These are phyloP conservation scores for Dendrobium catenatum DNA, from an alignment of 106 monocot genomes.

Conservation along the genomic window DNA sequence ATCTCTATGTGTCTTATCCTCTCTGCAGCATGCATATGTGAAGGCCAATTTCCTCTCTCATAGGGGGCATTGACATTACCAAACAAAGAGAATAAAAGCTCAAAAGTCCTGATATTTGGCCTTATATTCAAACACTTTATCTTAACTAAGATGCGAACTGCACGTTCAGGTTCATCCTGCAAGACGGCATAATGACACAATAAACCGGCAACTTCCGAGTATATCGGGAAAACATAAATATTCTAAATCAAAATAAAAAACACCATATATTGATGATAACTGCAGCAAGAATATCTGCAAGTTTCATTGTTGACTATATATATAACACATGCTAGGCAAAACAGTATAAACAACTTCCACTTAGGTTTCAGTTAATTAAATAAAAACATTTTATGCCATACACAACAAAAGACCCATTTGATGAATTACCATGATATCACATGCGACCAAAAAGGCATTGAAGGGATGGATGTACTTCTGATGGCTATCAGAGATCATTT, in stretches of 20 bases:
- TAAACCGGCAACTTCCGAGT: neutral
- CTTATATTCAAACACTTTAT: slow-evolving; percentile 54
- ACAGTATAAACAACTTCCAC: neutral
- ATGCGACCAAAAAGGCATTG: slow-evolving; percentile 65
- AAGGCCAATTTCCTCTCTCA: slow-evolving; percentile 61
- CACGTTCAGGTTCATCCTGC: slow-evolving; percentile 86
- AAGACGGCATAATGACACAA: neutral
- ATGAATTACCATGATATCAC: slow-evolving; percentile 49
- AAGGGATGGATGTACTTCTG: slow-evolving; percentile 53
- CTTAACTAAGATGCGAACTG: slow-evolving; percentile 50
- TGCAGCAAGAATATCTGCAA: too few relatives aligned
- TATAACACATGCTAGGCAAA: neutral
- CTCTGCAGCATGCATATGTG: slow-evolving; percentile 55
- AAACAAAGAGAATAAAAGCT: slow-evolving; percentile 69
- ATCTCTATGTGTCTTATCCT: slow-evolving; percentile 56
- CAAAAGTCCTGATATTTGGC: slow-evolving; percentile 64
- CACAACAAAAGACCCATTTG: neutral
- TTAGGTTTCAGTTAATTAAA: neutral
- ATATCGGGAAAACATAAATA: neutral
- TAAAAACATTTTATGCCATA: too few relatives aligned
- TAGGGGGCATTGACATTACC: slow-evolving; percentile 75
- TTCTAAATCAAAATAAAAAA: neutral
- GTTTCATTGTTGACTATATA: neutral
- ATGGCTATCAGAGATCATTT: slow-evolving; percentile 36
- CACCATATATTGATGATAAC: neutral